Base-by-base conservation (phyloP, 2,329 filamentous ascomycete genomes). In the Claviceps pusilla region DNA sequence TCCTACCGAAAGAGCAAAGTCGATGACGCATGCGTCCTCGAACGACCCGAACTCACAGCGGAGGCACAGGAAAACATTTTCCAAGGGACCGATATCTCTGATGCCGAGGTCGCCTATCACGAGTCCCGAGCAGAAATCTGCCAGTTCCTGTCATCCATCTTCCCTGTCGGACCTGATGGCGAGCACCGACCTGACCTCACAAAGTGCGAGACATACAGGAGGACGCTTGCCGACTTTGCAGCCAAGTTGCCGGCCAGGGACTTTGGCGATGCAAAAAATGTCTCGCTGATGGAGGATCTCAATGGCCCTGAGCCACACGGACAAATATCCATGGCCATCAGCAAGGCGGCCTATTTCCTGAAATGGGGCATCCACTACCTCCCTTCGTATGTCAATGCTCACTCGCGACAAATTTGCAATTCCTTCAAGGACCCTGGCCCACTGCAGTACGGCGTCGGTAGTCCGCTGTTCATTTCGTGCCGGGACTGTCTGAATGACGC, bases 341-440 rank as follows among this genome's bases (percentile, higher is more conserved):
- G 65, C 2, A 61, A 59, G 0, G 19, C 54, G 0, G 56, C 60
- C 0, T 73, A 73, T 59, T 79, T 74, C 58, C 3, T 42, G 2
- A 71, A 65, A 62, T 84, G 80, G 80, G 79, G 79, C 7, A 60
- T 62, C 5, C 79, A 83, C 63, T 84, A 78, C 62, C 71, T 83
- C 6, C 75, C 74, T 0, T 78, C 76, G 7, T 68, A 82, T 1
- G 73, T 76, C 31, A 72, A 75, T 56, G 79, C 79, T 0, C 78
- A 84, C 59, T 68, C 70, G 1, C 70, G 73, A 29, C 80, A 83
- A 63, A 65, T 76, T 10, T 81, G 79, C 68, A 82, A 80, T 62
- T 76, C 75, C 0, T 83, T 82, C 72, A 81, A 82, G 60, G 80
- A 83, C 56, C 68, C 74, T 0, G 80, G 80, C 0, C 77, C 79